These are phyloP conservation scores for Pseudogymnoascus sp. DNA, from an alignment of 2,329 filamentous ascomycete genomes.

Conservation along the genomic window DNA sequence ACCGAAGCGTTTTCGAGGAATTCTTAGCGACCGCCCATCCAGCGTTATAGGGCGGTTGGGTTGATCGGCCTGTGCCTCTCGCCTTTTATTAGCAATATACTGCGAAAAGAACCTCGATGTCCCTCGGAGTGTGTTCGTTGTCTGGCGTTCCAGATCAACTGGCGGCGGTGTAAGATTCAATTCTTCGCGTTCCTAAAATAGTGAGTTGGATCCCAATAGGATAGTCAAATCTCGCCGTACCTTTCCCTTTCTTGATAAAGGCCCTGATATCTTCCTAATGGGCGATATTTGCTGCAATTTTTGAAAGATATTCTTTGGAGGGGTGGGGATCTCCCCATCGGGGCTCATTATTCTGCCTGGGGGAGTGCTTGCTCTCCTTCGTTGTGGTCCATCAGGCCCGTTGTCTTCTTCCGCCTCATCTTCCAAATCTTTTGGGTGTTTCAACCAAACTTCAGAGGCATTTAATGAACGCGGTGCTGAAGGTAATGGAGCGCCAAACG, in stretches of 20 bases:
- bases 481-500: not conserved
- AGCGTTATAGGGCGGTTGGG: conserved; percentile 13
- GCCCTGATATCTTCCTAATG: not conserved
- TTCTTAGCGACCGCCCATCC: conserved; percentile 6
- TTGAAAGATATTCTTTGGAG: not conserved
- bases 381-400: not conserved
- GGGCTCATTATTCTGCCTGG: not conserved
- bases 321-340: not conserved
- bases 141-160: not conserved
- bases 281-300: not conserved
- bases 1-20: conserved; percentile 20
- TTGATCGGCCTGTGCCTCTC: not conserved
- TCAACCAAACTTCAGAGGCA: not conserved
- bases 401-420: not conserved
- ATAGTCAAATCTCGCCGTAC: not conserved
- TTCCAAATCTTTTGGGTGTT: not conserved
- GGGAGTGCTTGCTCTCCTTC: not conserved
- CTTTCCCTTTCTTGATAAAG: not conserved
- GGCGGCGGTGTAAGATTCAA: not conserved
- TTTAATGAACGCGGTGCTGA: not conserved
- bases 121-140: not conserved
- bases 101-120: conserved; percentile 1
- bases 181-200: not conserved
- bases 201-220: not conserved
- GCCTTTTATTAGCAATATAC: not conserved